Evolutionary conservation across 441 rosid genomes (phyloP).

Genomic region (Isatis lusitanica): DNA sequence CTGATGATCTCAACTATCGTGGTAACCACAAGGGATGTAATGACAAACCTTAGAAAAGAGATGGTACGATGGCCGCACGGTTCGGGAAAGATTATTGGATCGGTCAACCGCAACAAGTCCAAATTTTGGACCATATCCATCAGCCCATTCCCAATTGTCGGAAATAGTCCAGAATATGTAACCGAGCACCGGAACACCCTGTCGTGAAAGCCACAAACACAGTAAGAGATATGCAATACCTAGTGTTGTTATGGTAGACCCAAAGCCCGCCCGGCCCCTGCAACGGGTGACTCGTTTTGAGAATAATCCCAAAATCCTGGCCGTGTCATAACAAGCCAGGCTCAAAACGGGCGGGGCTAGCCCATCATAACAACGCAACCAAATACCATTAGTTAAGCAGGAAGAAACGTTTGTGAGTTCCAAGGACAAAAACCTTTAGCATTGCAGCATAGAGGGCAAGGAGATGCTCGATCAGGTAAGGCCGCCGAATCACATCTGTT

Average conservation of each 20-base stretch:
- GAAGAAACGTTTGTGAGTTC: constrained; percentile 16
- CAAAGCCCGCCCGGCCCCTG: neutral
- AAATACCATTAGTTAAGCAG: neutral
- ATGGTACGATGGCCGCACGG: constrained; percentile 79
- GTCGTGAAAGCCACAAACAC: constrained; percentile 27
- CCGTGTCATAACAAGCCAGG: neutral
- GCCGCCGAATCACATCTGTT: constrained; percentile 82
- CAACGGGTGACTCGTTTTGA: neutral
- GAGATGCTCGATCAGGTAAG: constrained; percentile 90
- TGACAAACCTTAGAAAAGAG: constrained; percentile 73
- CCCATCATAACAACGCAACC: constrained; percentile 10
- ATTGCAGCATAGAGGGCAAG: constrained; percentile 88
- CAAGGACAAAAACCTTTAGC: constrained; percentile 53
- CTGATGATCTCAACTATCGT: constrained; percentile 15
- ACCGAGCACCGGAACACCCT: constrained; percentile 90
- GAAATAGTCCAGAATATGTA: constrained; percentile 95
- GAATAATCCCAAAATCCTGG: neutral
- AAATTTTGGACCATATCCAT: constrained; percentile 98
- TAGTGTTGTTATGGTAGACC: neutral
- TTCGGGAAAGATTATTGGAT: constrained; percentile 65
- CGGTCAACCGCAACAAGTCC: constrained; percentile 96
- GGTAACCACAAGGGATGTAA: neutral
- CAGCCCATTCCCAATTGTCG: constrained; percentile 99
- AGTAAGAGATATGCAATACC: constrained; percentile 22
- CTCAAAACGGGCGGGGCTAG: neutral